Evolutionary conservation across 225 moss, liverwort and hornwort species (phyloP).

Genomic region (Sphagnum tenellum): DNA sequence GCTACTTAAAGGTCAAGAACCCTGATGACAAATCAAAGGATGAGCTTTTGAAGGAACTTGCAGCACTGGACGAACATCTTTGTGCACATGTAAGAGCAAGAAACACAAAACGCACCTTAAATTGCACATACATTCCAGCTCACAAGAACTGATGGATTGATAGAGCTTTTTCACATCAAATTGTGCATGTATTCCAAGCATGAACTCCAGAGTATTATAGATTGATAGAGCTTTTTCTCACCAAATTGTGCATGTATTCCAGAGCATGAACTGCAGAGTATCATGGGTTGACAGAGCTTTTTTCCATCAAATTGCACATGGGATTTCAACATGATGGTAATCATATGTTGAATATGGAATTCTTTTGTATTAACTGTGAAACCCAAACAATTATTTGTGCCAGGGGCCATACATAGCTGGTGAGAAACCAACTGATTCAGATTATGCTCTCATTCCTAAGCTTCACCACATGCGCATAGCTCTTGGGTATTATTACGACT

Average conservation of each 20-base stretch:
- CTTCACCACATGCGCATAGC: conserved; percentile 56
- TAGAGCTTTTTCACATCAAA: no score
- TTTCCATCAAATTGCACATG: no score
- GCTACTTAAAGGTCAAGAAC: conserved; percentile 67
- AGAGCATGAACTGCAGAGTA: not conserved
- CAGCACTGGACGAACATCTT: conserved; percentile 58
- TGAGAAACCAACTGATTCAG: conserved; percentile 62
- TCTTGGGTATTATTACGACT: conserved; percentile 50
- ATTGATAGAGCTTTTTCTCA: no score
- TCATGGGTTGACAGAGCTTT: not conserved
- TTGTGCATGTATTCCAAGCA: no score
- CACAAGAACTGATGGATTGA: no score
- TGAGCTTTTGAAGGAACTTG: conserved; percentile 47
- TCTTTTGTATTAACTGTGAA: no score
- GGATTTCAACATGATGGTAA: no score
- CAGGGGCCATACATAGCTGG: conserved; percentile 36
- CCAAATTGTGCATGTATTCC: not conserved
- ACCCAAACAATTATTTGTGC: no score
- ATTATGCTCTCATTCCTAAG: conserved; percentile 82
- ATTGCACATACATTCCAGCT: no score
- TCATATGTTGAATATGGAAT: no score
- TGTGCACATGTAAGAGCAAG: conserved; percentile 22
- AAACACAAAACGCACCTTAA: no score
- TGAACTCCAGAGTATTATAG: no score
- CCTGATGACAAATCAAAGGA: conserved; percentile 48